Base-by-base conservation (phyloP, 345 rosid species). In the Linum trigynum region DNA sequence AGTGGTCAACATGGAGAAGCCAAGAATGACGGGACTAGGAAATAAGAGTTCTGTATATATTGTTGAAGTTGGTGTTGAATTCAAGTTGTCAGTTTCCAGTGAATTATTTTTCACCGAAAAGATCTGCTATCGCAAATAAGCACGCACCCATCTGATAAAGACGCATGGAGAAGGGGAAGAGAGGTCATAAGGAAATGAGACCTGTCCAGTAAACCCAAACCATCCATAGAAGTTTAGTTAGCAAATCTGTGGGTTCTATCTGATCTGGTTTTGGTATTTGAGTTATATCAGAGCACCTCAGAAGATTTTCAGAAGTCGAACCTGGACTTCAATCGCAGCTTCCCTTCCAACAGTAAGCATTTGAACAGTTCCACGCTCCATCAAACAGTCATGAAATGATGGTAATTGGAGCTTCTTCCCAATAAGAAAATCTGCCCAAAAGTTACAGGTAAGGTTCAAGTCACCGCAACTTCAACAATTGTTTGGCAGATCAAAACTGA, bases 311-410 rank as follows among this genome's bases (percentile, higher is more conserved):
- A 10, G 17, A 37, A 37, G 38, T 17, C 61, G 71, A 78, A 89
- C 96, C 91, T 89, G 91, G 72, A 94, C 95, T 82, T 95, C 95
- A 59, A 95, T 75, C 38, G 99, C 99, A 16, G 96, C 97, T 61
- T 95, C 99, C 42, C 94, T 85, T 14, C 97, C 95, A 67, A 89
- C 76, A 59, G 97, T 87, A 58, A 95, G 83, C 97, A 91, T 91
- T 75, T 91, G 95, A 17, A 82, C 88, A 39, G 92, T 91, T 69
- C 88, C 85, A 61, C 92, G 87, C 70, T 95, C 95, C 80, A 78
- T 88, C 73, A 95, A 78, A 78, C 87, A 79, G 70, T 91, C 95
- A 72, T 85, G 88, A 69, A 88, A 95, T 56, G 97, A 89, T 59
- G 99, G 97, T 77, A 95, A 84, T 62, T 86, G 95, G 63, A 82